These are phyloP conservation scores for Wickerhamomyces queroliae DNA, from an alignment of 805 yeast species.

Conservation along the genomic window DNA sequence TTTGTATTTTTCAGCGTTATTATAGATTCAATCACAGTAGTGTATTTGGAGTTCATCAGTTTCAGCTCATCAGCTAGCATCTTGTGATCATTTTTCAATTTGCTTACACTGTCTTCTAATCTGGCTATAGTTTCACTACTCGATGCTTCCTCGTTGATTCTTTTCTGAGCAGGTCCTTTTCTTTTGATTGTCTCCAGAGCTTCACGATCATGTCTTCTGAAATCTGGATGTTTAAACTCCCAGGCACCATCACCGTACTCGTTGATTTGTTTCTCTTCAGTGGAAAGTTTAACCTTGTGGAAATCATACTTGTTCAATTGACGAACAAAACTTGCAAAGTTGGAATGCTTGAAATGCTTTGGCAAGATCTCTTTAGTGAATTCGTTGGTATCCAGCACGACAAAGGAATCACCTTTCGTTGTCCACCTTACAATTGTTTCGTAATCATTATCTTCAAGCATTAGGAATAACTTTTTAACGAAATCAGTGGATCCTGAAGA, in stretches of 20 bases:
- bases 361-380: slow-evolving; percentile 88
- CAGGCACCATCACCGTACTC: slow-evolving; percentile 78
- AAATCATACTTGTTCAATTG: slow-evolving; percentile 96
- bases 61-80: slow-evolving; percentile 30
- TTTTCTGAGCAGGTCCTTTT: slow-evolving; percentile 60
- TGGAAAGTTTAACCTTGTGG: slow-evolving; percentile 82
- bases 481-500: slow-evolving; percentile 62
- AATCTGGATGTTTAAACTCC: slow-evolving; percentile 94
- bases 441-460: slow-evolving; percentile 80
- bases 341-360: slow-evolving; percentile 88
- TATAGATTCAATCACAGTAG: slow-evolving; percentile 56
- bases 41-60: slow-evolving; percentile 49
- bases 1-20: slow-evolving; percentile 49
- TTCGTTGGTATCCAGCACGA: slow-evolving; percentile 84
- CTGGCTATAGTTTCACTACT: slow-evolving; percentile 12
- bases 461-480: slow-evolving; percentile 72
- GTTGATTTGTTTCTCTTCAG: slow-evolving; percentile 47
- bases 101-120: slow-evolving; percentile 14
- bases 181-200: slow-evolving; percentile 83
- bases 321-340: slow-evolving; percentile 91
- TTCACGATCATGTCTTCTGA: slow-evolving; percentile 68
- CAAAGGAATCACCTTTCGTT: slow-evolving; percentile 75
- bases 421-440: slow-evolving; percentile 82
- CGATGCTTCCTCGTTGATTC: slow-evolving; percentile 24
- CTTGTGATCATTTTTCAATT: slow-evolving; percentile 26